These are phyloP conservation scores for Rhodotorula kratochvilovae DNA, from an alignment of 768 basidiomycete species.

Conservation along the genomic window DNA sequence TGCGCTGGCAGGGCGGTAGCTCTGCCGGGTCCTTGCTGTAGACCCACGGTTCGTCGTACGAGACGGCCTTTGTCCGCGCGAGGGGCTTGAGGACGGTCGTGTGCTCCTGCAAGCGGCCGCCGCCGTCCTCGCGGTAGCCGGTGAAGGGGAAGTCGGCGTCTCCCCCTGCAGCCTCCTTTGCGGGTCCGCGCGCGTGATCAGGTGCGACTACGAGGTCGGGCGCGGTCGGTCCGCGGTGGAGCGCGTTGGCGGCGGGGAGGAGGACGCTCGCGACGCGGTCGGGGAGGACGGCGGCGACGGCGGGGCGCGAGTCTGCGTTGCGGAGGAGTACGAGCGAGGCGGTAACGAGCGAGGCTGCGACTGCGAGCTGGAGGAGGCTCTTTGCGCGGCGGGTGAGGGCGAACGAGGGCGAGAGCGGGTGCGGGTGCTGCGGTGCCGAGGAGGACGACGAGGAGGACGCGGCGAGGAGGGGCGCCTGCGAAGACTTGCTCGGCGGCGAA, in stretches of 20 bases:
- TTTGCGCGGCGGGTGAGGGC: not conserved
- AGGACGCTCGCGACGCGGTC: not conserved
- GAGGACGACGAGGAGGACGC: not conserved
- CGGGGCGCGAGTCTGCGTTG: not conserved
- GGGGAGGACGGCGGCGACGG: not conserved
- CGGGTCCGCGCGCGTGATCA: no score
- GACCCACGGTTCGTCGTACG: slow-evolving; percentile 7
- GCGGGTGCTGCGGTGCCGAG: no score
- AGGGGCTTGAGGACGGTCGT: not conserved
- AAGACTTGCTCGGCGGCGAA: not conserved
- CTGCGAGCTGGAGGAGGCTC: not conserved
- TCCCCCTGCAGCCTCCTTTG: no score
- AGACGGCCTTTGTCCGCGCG: not conserved
- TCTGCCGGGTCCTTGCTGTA: not conserved
- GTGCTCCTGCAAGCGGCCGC: not conserved
- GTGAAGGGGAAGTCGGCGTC: not conserved
- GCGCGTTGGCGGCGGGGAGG: no score
- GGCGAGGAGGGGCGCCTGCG: not conserved
- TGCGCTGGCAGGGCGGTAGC: slow-evolving; percentile 12
- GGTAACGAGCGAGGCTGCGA: not conserved
- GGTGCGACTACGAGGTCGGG: no score
- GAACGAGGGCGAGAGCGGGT: not conserved
- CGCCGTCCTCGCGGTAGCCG: not conserved
- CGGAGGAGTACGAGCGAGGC: not conserved
- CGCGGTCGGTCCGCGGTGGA: no score